A percentile compares a stretch with the other conserved stretches of the same genome.
Conservation (phyloP, 495 filamentous ascomycete genomes). For the Pyronema omphalodes region DNA sequence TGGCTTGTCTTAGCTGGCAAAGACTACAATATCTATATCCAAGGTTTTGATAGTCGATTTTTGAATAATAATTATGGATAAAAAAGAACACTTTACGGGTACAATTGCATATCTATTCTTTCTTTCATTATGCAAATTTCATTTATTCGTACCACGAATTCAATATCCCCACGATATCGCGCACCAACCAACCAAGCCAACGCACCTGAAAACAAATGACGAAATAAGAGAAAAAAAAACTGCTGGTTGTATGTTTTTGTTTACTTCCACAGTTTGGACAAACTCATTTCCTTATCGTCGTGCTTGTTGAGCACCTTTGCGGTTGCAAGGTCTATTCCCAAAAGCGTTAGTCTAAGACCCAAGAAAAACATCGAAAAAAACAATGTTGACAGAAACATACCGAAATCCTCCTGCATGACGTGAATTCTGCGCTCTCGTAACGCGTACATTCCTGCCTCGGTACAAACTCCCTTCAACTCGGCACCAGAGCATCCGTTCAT, state of each 20-base stretch:
- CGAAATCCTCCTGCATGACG: constrained; percentile 98
- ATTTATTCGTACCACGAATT: too few species aligned
- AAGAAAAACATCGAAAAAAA: background rate
- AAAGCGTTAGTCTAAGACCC: background rate
- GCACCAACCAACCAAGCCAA: too few species aligned
- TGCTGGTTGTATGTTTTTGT: background rate
- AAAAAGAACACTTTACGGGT: too few species aligned
- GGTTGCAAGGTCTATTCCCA: constrained; percentile 52
- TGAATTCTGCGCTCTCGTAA: constrained; percentile 87
- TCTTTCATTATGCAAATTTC: too few species aligned
- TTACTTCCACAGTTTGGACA: constrained; percentile 89
- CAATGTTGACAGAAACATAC: constrained; percentile 6
- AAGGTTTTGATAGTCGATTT: too few species aligned
- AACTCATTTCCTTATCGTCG: constrained; percentile 86
- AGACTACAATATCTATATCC: too few species aligned
- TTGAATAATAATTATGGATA: too few species aligned
- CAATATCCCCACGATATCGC: too few species aligned
- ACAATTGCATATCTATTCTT: too few species aligned
- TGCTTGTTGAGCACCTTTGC: constrained; percentile 99
- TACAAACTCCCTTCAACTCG: constrained; percentile 85
- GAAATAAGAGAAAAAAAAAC: background rate
- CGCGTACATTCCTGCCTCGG: constrained; percentile 98
- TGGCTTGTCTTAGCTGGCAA: too few species aligned
- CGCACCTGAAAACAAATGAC: background rate
- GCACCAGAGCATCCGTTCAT: constrained; percentile 98